Conservation (phyloP, 495 filamentous ascomycete genomes). For the Recurvomyces mirabilis region DNA sequence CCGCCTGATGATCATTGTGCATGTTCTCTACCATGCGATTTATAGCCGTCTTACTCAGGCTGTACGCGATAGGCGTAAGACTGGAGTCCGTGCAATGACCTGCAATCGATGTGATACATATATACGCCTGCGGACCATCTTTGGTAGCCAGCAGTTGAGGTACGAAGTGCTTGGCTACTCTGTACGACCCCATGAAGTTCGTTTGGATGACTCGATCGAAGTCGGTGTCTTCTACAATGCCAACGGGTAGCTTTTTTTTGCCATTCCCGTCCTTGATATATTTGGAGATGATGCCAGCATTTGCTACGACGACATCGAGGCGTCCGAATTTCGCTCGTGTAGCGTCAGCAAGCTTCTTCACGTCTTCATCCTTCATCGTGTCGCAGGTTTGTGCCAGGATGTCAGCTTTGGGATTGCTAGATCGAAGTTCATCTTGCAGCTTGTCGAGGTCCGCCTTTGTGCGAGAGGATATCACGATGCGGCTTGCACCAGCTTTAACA, state of each 20-base stretch:
- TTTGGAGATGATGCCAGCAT: slow-evolving; percentile 37
- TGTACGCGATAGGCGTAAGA: slow-evolving; percentile 21
- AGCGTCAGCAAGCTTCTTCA: slow-evolving; percentile 6
- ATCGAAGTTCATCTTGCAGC: slow-evolving; percentile 31
- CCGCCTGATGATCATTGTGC: slow-evolving; percentile 17
- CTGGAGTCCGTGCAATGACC: slow-evolving; percentile 3
- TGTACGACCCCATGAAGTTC: slow-evolving; percentile 21
- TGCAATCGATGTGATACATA: slow-evolving; percentile 17
- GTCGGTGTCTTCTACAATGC: slow-evolving; percentile 19
- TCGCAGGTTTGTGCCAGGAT: slow-evolving; percentile 18
- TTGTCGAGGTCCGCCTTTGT: slow-evolving; percentile 26
- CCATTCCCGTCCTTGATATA: slow-evolving; percentile 12
- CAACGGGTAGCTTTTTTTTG: slow-evolving; percentile 16
- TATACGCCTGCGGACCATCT: slow-evolving; percentile 20
- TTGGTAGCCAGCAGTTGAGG: slow-evolving; percentile 16
- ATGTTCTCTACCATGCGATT: slow-evolving; percentile 22
- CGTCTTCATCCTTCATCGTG: slow-evolving; percentile 10
- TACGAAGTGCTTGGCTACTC: slow-evolving; percentile 17
- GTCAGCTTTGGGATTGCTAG: slow-evolving; percentile 9
- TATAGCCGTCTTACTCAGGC: slow-evolving; percentile 18
- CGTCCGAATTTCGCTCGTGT: slow-evolving; percentile 31
- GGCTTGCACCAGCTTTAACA: slow-evolving; percentile 19
- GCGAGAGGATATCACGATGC: slow-evolving; percentile 32
- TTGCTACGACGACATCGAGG: slow-evolving; percentile 45
- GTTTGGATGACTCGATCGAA: slow-evolving; percentile 22